Base-by-base conservation (phyloP, 768 basidiomycete genomes). In the Podaxis sp. region DNA sequence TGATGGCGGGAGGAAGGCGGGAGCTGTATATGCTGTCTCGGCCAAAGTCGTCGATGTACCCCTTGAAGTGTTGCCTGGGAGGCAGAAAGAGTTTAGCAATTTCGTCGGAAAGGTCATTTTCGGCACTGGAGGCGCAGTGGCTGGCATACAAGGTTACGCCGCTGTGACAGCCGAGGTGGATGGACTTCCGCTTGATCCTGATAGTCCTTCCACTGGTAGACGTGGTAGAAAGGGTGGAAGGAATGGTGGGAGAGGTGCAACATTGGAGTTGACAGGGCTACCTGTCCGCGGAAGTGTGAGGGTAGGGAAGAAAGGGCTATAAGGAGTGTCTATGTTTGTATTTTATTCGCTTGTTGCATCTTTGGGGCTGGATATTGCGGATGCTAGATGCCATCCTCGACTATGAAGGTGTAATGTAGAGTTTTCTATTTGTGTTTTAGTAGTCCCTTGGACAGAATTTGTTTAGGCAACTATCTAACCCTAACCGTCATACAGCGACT, bases 71-170 rank as follows among this genome's bases (percentile, higher is more conserved):
- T 76, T 95, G 0, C 90, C 91, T 0, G 91, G 92, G 5, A 82
- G 93, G 48, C 83, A 92, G 72, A 85, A 81, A 64, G 84, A 89
- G 68, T 93, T 95, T 65, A 86, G 88, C 64, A 78, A 80, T 58
- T 95, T 95, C 64, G 84, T 94, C 15, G 75, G 81, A 66, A 94
- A 95, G 86, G 84, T 91, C n/a, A 80, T 92, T 5, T 92, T 90
- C 66, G 82, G 84, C 20, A 67, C 80, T 1, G 75, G 80, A 20
- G 89, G 90, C 1, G 90, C 90, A 0, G 67, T 84, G 1, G 91
- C 90, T 4, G 91, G 90, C 4, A 78, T 93, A 8, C 71, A 81
- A 46, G 91, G 91, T 8, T 77, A 78, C 13, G 87, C 86, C 1
- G 85, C 84, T 33, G 89, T 92, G 1, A 77, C 76, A 0, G 80